Conservation (phyloP, 352 stramenopile genomes). For the Phytophthora vignae region DNA sequence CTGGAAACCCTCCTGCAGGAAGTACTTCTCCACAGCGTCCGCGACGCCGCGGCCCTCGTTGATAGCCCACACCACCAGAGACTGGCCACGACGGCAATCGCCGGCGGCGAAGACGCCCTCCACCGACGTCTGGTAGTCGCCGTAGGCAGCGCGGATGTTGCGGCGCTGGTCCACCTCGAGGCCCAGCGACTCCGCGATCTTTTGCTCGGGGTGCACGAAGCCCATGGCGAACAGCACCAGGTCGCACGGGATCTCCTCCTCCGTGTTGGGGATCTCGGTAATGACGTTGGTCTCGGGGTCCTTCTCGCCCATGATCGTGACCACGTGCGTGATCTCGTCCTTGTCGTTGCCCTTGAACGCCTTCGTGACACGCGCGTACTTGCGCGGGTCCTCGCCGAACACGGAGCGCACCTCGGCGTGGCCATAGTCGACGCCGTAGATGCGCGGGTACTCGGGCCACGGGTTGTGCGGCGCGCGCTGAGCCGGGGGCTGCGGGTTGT, state of each 20-base stretch:
- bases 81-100: constrained; percentile 97
- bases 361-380: constrained; percentile 83
- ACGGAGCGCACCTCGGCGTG: constrained; percentile 95
- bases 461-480: constrained; percentile 94
- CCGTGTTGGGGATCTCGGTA: constrained; percentile 78
- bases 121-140: constrained; percentile 94
- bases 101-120: constrained; percentile 97
- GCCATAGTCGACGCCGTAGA: constrained; percentile 98
- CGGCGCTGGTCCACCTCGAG: constrained; percentile 94
- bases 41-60: constrained; percentile 96
- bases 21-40: constrained; percentile 86
- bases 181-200: constrained; percentile 88
- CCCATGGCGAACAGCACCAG: constrained; percentile 97
- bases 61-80: constrained; percentile 98
- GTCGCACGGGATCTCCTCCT: constrained; percentile 95
- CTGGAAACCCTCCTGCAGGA: constrained; percentile 79
- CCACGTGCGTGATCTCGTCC: constrained; percentile 81
- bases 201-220: constrained; percentile 96
- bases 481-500: constrained; percentile 93
- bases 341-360: constrained; percentile 81
- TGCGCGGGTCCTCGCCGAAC: constrained; percentile 92
- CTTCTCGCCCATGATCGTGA: constrained; percentile 58
- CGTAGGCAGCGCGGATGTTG: constrained; percentile 95
- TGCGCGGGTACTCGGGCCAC: constrained; percentile 97
- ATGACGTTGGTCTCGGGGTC: constrained; percentile 82